Percentiles rank a stretch among this genome's conserved stretches.
Evolutionary conservation across 2,329 filamentous ascomycete species (phyloP).

Genomic region (Plenodomus biglobosus): DNA sequence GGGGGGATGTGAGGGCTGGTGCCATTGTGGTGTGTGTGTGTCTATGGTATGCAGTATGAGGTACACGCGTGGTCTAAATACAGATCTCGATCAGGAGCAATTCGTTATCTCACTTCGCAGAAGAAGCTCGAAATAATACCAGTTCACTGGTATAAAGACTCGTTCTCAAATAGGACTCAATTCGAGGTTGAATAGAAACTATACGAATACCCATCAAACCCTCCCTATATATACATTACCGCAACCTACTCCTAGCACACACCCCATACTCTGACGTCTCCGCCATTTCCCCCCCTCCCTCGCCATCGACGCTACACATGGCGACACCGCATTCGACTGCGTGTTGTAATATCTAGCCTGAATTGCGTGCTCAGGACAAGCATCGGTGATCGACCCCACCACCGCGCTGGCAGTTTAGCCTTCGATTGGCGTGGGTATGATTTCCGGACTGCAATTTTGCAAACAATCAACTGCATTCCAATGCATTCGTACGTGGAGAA

Average conservation of each 20-base stretch:
- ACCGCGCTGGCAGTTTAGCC: conserved; percentile 1
- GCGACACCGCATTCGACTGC: conserved; percentile 17
- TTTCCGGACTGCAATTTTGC: neutral
- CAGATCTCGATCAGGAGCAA: no score
- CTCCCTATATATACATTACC: neutral
- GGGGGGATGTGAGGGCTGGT: conserved; percentile 44
- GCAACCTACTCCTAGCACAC: neutral
- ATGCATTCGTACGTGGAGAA: no score
- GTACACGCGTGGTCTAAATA: no score
- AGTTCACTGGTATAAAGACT: no score
- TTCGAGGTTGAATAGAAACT: no score
- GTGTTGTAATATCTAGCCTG: conserved; percentile 31
- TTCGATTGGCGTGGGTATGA: neutral
- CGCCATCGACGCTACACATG: neutral
- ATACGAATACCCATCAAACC: neutral
- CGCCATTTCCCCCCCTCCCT: conserved; percentile 7
- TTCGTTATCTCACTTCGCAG: no score
- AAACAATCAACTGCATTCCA: no score
- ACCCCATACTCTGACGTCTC: conserved; percentile 17
- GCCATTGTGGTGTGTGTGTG: conserved; percentile 33
- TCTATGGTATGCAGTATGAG: no score
- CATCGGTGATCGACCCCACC: conserved; percentile 9
- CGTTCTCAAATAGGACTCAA: no score
- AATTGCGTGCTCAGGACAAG: conserved; percentile 33
- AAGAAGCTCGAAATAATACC: no score